Evolutionary conservation across 768 basidiomycete genomes (phyloP), one percentile per base, ranked within the genome.

Genomic region (Rhodotorula kratochvilovae): DNA sequence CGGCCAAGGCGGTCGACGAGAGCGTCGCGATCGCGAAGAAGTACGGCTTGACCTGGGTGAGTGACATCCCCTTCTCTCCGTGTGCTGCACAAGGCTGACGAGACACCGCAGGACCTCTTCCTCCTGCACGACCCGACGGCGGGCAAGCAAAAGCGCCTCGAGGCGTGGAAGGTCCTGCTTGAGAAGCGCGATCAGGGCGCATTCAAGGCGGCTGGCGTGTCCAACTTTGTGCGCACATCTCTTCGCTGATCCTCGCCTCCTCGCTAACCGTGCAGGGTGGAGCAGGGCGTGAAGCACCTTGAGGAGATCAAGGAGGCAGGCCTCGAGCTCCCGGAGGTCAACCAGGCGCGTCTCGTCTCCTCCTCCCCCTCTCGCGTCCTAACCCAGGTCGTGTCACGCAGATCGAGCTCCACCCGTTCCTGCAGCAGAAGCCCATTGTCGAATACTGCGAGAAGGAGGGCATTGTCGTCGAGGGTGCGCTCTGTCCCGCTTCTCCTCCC

Each of bases 171-270:
- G 66, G 89, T 86, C 0, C 83, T 87, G 59, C 90, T 91, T 77
- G 85, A 88, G 79, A 81, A 90, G 81, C 88, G 90, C 6, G 85
- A 86, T 72, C 87, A 87, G 75, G 90, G 90, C 33, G 89, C 90
- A 78, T 81, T 89, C 54, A 84, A 84, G 78, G 88, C 90, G 75
- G 92, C 92, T 64, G 91, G 91, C 54, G 83, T 92, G 54, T 89
- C 88, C 88, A 92, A 92, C 79, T 89, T 89, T 81, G 89, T 87
- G 31, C 53, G 67, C 33, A 0, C 56, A 2, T 7, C 12, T 33
- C 54, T 35, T 17, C 31, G 6, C 29, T 53, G 31, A 21, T 11
- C 12, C 21, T 36, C 13, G 2, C 1, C 23, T 31, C 17, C 27
- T n/a, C 4, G 36, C 55, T 27, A 35, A 36, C 36, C 2, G 6